phyloP scores from a whole-genome alignment of 2,329 filamentous ascomycete species.

The Coccinonectria pachysandricola region DNA sequence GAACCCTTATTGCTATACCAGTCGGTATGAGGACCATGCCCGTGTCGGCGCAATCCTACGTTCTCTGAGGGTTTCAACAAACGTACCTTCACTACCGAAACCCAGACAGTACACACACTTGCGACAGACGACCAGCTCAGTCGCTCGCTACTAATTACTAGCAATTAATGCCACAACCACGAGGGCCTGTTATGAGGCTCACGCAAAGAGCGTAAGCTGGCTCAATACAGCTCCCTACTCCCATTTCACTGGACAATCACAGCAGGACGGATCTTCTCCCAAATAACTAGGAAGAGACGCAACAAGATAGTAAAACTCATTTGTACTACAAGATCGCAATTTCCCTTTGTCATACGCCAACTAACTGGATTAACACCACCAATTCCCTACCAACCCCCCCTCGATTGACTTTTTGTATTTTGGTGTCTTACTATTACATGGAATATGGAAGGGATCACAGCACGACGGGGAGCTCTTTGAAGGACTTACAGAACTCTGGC shows the following conservation, averaged over 20 bases:
- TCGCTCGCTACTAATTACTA: too few species aligned
- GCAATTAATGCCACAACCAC: too few species aligned
- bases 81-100: not conserved
- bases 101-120: conserved; percentile 1
- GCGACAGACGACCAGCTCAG: too few species aligned
- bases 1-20: conserved; percentile 91
- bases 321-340: conserved; percentile 8
- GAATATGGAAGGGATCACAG: conserved; percentile 15
- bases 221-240: too few species aligned
- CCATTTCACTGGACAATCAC: too few species aligned
- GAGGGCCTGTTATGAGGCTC: too few species aligned
- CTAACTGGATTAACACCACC: conserved; percentile 14
- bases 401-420: conserved; percentile 9
- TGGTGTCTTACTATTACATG: conserved; percentile 11
- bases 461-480: conserved; percentile 13
- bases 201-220: conserved; percentile 3
- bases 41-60: too few species aligned
- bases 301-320: conserved; percentile 13
- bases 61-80: not conserved
- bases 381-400: conserved; percentile 7
- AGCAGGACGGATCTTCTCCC: conserved; percentile 6
- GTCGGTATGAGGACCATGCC: conserved; percentile 41
- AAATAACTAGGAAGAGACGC: conserved; percentile 11
- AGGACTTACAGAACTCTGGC: conserved; percentile 13
- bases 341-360: conserved; percentile 17